Conservation (phyloP, 352 stramenopile genomes). For the Globisporangium uncinulatum region DNA sequence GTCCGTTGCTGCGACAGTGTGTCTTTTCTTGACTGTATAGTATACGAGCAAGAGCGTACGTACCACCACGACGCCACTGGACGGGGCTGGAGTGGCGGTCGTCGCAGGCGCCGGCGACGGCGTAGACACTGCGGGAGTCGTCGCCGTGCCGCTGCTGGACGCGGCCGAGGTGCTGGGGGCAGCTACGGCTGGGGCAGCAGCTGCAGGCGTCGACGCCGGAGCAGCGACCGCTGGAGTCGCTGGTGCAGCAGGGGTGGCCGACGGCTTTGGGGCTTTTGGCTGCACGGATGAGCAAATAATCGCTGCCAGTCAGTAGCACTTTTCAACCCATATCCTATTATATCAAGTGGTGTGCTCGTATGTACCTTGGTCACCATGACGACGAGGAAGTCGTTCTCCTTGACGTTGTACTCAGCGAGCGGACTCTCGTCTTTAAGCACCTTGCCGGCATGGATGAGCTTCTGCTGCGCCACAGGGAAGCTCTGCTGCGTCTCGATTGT, state of each 20-base stretch:
- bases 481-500: constrained; percentile 75
- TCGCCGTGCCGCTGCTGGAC: constrained; percentile 59
- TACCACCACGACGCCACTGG: constrained; percentile 19
- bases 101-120: constrained; percentile 42
- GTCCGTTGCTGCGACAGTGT: not conserved
- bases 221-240: constrained; percentile 24
- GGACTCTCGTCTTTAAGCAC: constrained; percentile 84
- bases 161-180: constrained; percentile 62
- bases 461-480: constrained; percentile 70
- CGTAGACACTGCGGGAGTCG: constrained; percentile 56
- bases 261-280: constrained; percentile 55
- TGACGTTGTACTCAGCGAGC: constrained; percentile 79
- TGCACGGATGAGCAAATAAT: constrained; percentile 5
- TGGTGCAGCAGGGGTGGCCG: constrained; percentile 16
- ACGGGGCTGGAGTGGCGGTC: constrained; percentile 22
- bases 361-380: constrained; percentile 85
- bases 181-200: constrained; percentile 19
- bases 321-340: constrained; percentile 4
- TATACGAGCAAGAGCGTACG: not conserved
- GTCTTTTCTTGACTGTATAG: no score
- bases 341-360: not conserved
- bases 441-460: constrained; percentile 86
- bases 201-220: constrained; percentile 18
- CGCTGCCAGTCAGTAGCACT: not conserved
- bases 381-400: constrained; percentile 86